Evolutionary conservation across 2,329 filamentous ascomycete genomes (phyloP).

Genomic region (Alternaria alternata): DNA sequence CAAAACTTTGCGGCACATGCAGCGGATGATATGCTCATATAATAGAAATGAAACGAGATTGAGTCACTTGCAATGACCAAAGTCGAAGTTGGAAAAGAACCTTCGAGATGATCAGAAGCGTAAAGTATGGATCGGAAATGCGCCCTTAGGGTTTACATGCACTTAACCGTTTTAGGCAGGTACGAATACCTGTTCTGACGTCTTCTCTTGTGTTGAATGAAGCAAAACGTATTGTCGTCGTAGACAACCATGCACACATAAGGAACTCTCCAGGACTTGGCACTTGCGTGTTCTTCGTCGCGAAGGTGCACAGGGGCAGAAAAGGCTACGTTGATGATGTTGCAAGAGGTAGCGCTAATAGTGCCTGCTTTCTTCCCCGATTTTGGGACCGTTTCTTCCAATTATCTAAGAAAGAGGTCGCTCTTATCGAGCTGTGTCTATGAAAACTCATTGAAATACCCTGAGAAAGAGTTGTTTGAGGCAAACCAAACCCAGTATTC

Average conservation of each 20-base stretch:
- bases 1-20: not conserved
- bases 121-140: not conserved
- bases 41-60: accelerated
- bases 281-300: not conserved
- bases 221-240: not conserved
- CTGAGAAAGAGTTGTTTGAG: too few relatives aligned
- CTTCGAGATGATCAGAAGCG: not conserved
- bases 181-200: not conserved
- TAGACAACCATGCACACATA: not conserved
- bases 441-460: not conserved
- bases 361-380: not conserved
- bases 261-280: accelerated
- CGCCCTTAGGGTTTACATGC: slow-evolving; percentile 8
- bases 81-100: not conserved
- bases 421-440: not conserved
- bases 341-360: not conserved
- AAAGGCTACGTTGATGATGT: not conserved
- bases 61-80: not conserved
- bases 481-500: not conserved
- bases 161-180: slow-evolving; percentile 11
- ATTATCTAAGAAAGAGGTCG: not conserved
- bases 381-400: not conserved
- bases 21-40: not conserved
- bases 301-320: not conserved
- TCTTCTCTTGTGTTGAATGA: not conserved